phyloP scores from a whole-genome alignment of 306 rosid species.

The Amphicarpaea edgeworthii region DNA sequence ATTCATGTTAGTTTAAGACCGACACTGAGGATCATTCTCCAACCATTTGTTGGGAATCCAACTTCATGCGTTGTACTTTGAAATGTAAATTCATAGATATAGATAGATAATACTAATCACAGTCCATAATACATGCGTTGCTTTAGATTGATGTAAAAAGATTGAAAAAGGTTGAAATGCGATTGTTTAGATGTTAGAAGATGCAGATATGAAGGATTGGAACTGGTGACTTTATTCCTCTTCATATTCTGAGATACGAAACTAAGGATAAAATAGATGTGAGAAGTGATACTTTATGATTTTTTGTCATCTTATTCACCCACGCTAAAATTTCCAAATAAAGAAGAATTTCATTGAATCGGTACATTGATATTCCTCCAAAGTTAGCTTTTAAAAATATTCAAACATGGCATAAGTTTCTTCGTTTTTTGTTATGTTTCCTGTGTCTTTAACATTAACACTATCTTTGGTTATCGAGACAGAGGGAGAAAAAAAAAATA shows the following conservation, averaged over 20 bases:
- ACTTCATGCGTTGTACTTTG: slow-evolving; percentile 30
- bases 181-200: background rate
- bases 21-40: slow-evolving; percentile 32
- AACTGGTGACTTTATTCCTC: background rate
- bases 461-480: background rate
- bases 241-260: background rate
- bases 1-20: slow-evolving; percentile 3
- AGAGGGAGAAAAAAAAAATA: background rate
- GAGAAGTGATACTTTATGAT: background rate
- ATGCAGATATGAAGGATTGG: background rate
- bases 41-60: slow-evolving; percentile 53
- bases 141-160: background rate
- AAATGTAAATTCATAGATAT: slow-evolving; percentile 37
- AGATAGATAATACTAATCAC: slow-evolving; percentile 35
- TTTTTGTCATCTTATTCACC: background rate
- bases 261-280: background rate
- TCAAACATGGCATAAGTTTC: background rate
- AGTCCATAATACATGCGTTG: slow-evolving; percentile 14
- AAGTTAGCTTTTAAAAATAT: background rate
- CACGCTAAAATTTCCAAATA: background rate
- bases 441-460: background rate
- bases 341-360: background rate
- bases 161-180: too few species aligned
- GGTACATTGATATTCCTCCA: background rate
- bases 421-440: background rate